phyloP scores from a whole-genome alignment of 129 eudicot genomes.

The Lonicera japonica region DNA sequence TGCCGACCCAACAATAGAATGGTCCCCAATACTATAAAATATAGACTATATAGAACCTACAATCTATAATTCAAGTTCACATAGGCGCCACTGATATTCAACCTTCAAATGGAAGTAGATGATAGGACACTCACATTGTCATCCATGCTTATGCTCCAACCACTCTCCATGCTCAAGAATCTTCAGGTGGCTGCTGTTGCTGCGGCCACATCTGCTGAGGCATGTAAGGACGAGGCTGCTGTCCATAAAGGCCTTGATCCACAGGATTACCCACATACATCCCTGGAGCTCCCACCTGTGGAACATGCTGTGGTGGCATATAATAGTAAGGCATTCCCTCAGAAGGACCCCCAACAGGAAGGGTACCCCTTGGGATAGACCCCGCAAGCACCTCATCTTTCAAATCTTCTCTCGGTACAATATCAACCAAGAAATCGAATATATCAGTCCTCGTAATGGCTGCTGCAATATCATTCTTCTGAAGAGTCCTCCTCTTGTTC shows the following conservation, averaged over 20 bases:
- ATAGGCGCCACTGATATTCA: neutral
- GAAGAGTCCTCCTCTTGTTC: constrained; percentile 56
- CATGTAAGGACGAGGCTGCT: constrained; percentile 50
- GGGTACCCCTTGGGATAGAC: constrained; percentile 43
- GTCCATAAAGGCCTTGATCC: constrained; percentile 44
- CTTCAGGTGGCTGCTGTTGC: constrained; percentile 45
- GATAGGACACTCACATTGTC: neutral
- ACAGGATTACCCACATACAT: constrained; percentile 46
- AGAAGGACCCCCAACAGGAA: constrained; percentile 50
- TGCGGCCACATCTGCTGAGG: constrained; percentile 56
- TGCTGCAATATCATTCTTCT: constrained; percentile 63
- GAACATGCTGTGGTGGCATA: constrained; percentile 43
- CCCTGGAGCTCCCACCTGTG: constrained; percentile 47
- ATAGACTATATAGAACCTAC: too few relatives aligned
- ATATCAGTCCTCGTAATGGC: constrained; percentile 64
- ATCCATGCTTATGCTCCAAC: neutral
- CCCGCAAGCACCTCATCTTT: constrained; percentile 53
- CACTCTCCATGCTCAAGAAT: constrained; percentile 28
- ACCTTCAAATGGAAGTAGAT: neutral
- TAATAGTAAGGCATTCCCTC: constrained; percentile 54
- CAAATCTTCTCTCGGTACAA: constrained; percentile 59
- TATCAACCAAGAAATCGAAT: constrained; percentile 58
- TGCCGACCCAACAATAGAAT: too few relatives aligned
- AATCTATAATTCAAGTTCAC: neutral
- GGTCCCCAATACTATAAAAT: too few relatives aligned